Percentiles rank a stretch among this genome's conserved stretches.
Conservation (phyloP, 345 rosid species). For the Brassica rapa region DNA sequence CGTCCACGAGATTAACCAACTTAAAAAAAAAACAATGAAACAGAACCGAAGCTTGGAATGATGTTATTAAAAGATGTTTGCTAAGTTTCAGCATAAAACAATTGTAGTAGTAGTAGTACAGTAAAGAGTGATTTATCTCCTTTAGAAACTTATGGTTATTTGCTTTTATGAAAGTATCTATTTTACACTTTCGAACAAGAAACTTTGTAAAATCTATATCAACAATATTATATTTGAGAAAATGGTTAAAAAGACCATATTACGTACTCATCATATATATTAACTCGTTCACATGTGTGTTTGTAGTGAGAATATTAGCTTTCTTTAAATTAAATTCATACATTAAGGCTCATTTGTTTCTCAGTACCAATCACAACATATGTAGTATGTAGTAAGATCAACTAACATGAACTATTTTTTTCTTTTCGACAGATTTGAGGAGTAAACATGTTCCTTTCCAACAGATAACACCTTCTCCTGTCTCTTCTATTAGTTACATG, state of each 20-base stretch:
- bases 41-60: not conserved
- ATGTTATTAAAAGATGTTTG: not conserved
- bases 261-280: not conserved
- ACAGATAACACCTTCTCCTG: too few species aligned
- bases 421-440: too few species aligned
- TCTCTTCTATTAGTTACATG: too few species aligned
- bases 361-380: too few species aligned
- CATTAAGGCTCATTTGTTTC: too few species aligned
- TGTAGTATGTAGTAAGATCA: too few species aligned
- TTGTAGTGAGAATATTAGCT: too few species aligned
- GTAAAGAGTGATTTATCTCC: not conserved
- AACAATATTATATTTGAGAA: not conserved
- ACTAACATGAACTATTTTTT: too few species aligned
- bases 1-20: constrained; percentile 57
- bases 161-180: not conserved
- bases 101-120: not conserved
- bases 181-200: not conserved
- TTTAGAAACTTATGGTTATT: not conserved
- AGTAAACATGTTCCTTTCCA: too few species aligned
- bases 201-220: not conserved
- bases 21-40: constrained; percentile 28
- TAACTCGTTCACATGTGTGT: not conserved
- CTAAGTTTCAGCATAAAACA: not conserved
- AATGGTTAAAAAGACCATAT: not conserved
- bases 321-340: too few species aligned